Evolutionary conservation across 495 filamentous ascomycete genomes (phyloP), one percentile per base, ranked within the genome.

Genomic region (Podospora tetraspora): DNA sequence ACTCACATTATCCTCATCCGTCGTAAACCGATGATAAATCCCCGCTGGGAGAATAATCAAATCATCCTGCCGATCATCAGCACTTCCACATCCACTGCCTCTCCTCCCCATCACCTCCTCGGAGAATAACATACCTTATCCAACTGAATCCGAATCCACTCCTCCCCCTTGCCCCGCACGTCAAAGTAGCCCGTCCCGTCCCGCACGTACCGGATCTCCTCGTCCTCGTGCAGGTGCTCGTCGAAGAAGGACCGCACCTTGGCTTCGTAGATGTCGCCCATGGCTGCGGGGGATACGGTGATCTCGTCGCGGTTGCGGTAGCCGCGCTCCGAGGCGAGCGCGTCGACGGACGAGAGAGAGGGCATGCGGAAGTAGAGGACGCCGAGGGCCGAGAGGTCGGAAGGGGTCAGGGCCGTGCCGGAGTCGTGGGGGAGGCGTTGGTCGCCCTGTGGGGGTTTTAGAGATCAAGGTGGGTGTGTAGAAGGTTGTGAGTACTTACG

Each of bases 281-380:
- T 93, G 66, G 87, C 90, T 69, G 86, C 85, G 0, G 93, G 94
- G 23, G 92, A 94, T n/a, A 98, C 90, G 69, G 84, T 89, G 75
- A 97, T 90, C 79, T 94, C 88, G 79, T 99, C 95, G 19, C 95
- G 91, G 83, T 98, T 97, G 83, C 91, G 93, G 86, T 99, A 99
- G 66, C 86, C 85, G 69, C 95, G 91, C 68, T 89, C 79, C 0
- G 70, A 27, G 24, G 95, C 95, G 23, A 99, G 85, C 56, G 74
- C 75, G 78, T 99, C 83, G 24, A 97, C 92, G 58, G 79, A 79
- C 57, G 80, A 77, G 24, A 94, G 76, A 9, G 86, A 79, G 23
- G 89, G 84, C 76, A 89, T 88, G 72, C 85, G 83, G 78, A 84
- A 88, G 83, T 94, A 92, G 57, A 92, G 77, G 25, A 99, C 90